Evolutionary conservation across 179 eudicot species (phyloP).

Genomic region (Patellifolia procumbens): DNA sequence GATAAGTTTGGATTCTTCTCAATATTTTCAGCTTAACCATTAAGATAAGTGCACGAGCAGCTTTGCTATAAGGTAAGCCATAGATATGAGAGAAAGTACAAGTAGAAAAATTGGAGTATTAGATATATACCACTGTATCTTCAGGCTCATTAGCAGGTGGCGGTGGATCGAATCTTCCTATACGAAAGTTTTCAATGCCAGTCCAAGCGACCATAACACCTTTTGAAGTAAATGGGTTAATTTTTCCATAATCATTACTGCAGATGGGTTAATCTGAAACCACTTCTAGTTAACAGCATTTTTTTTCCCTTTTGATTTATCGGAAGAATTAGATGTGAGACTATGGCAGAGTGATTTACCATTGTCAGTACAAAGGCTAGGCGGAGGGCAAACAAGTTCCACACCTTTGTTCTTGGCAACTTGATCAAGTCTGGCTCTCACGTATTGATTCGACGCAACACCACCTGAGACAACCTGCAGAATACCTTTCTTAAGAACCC

Average conservation of each 20-base stretch:
- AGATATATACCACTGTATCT: conserved; percentile 57
- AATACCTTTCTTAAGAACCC: conserved; percentile 16
- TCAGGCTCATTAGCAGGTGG: conserved; percentile 81
- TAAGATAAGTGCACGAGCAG: background rate
- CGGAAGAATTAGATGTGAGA: background rate
- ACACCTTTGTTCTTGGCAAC: conserved; percentile 58
- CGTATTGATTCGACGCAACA: conserved; percentile 89
- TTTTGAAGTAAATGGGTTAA: conserved; percentile 29
- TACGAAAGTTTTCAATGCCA: conserved; percentile 83
- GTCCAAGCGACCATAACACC: conserved; percentile 99
- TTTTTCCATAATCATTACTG: background rate
- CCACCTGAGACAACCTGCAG: conserved; percentile 93
- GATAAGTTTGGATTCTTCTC: background rate
- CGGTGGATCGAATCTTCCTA: conserved; percentile 96
- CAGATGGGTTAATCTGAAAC: background rate
- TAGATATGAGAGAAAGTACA: background rate
- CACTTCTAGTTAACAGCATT: no score
- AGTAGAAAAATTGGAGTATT: background rate
- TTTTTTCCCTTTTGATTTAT: no score
- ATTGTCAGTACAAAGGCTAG: conserved; percentile 95
- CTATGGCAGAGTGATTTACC: conserved; percentile 45
- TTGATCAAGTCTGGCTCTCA: conserved; percentile 69
- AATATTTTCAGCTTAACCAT: background rate
- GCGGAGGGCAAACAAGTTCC: conserved; percentile 95
- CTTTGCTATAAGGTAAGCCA: background rate